phyloP scores from a whole-genome alignment of 495 filamentous ascomycete genomes.

The Choiromyces venosus region DNA sequence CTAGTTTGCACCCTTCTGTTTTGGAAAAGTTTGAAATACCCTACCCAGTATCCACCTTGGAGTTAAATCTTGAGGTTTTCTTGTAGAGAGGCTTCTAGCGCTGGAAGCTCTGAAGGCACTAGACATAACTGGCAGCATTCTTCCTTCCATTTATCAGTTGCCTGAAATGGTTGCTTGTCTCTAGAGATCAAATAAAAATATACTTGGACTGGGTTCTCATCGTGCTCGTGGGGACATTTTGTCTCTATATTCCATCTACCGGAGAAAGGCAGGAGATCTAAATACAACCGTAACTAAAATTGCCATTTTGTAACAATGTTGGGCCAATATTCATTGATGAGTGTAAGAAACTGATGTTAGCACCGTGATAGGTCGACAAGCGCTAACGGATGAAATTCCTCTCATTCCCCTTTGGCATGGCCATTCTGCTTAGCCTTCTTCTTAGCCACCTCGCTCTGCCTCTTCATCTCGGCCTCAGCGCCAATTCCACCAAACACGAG shows the following conservation, averaged over 20 bases:
- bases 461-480: slow-evolving; percentile 75
- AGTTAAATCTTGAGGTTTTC: slow-evolving; percentile 93
- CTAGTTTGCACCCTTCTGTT: slow-evolving; percentile 72
- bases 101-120: neutral
- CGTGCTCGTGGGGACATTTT: neutral
- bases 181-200: neutral
- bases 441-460: slow-evolving; percentile 78
- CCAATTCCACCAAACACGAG: slow-evolving; percentile 95
- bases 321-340: neutral
- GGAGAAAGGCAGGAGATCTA: neutral
- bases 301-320: neutral
- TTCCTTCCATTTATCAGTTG: neutral
- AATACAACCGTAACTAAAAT: neutral
- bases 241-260: neutral
- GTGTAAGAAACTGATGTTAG: neutral
- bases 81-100: slow-evolving; percentile 49
- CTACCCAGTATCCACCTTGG: slow-evolving; percentile 90
- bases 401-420: slow-evolving; percentile 22
- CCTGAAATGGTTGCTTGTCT: neutral
- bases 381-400: neutral
- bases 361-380: neutral
- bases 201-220: neutral
- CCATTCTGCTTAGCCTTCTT: slow-evolving; percentile 57
- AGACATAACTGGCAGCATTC: neutral
- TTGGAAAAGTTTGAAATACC: slow-evolving; percentile 89